phyloP scores from a whole-genome alignment of 192 early-diverging fungal species.

The Chytriomyces sp. region DNA sequence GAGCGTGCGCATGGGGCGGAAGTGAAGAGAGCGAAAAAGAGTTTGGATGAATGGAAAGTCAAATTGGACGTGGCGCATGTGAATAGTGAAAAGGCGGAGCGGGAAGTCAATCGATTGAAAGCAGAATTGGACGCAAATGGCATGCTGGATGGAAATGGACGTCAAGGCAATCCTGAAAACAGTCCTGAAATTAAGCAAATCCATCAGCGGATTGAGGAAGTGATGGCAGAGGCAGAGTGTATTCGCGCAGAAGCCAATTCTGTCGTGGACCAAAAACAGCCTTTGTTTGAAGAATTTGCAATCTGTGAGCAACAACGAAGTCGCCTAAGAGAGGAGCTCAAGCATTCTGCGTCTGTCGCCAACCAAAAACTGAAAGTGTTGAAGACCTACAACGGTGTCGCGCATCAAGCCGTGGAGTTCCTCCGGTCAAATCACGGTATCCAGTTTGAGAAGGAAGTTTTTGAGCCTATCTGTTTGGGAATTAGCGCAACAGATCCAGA shows the following conservation, averaged over 20 bases:
- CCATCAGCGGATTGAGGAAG: neutral
- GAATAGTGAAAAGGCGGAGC: slow-evolving; percentile 42
- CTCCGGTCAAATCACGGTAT: slow-evolving; percentile 59
- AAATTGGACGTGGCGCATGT: slow-evolving; percentile 38
- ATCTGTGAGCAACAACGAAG: neutral
- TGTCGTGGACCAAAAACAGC: slow-evolving; percentile 29
- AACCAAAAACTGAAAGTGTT: slow-evolving; percentile 63
- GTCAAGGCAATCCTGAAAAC: neutral
- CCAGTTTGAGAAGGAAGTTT: slow-evolving; percentile 71
- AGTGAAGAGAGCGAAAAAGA: slow-evolving; percentile 21
- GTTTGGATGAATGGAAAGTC: slow-evolving; percentile 26
- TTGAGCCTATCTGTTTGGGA: slow-evolving; percentile 72
- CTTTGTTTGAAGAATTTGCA: slow-evolving; percentile 24
- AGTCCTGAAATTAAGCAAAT: slow-evolving; percentile 13
- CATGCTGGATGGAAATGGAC: slow-evolving; percentile 29
- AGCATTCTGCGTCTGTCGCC: slow-evolving; percentile 41
- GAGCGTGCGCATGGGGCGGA: neutral
- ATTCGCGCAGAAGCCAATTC: slow-evolving; percentile 1
- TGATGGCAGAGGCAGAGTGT: neutral
- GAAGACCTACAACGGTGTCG: slow-evolving; percentile 48
- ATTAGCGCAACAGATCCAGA: slow-evolving; percentile 66
- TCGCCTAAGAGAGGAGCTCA: slow-evolving; percentile 38
- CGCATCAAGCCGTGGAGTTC: slow-evolving; percentile 69
- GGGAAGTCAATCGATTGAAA: slow-evolving; percentile 47
- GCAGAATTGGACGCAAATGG: slow-evolving; percentile 47